Evolutionary conservation across 495 filamentous ascomycete species (phyloP), one percentile per base, ranked within the genome.

Genomic region (Amorphotheca resinae): DNA sequence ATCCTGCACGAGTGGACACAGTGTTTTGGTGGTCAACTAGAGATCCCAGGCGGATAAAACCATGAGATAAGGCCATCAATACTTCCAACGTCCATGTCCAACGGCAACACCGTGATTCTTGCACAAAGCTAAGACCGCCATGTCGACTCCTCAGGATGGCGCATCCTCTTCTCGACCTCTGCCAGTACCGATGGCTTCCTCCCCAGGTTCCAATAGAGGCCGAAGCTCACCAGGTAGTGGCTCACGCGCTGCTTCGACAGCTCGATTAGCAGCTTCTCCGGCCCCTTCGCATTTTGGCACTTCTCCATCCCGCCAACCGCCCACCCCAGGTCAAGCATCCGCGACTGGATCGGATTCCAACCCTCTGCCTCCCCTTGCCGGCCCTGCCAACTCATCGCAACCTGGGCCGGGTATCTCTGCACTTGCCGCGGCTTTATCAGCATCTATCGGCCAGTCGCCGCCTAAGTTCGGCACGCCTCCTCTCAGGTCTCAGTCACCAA

Each of bases 371-470:
- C 71, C 74, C 43, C 66, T 78, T 16, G 64, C 73, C 1, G 74
- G 74, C n/a, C 56, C 69, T 7, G 67, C 60, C 30, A 55, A 59
- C 38, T 52, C 55, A 14, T 74, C 70, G 9, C 49, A 71, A 9
- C 65, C 67, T 0, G 82, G 82, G 3, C 82, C 82, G 2, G 82
- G 83, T 1, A 68, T 82, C 17, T 87, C 82, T 22, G 82, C 82
- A 51, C 75, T 88, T 43, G 79, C 83, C 17, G 80, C 80, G 16
- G 82, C 81, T 21, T 64, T 88, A 45, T 81, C 80, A 44, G 71
- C 77, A 39, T 76, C 73, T 2, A 56, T 78, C 20, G 65, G 74
- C 26, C 72, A 69, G 12, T 71, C 70, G n/a, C 75, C 76, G 3
- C 71, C 73, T 9, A 64, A 68, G 17, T 72, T 73, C 42, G 76